Percentiles rank a stretch among this genome's conserved stretches.
phyloP scores from a whole-genome alignment of 2,329 filamentous ascomycete species.

The Fonsecaea pedrosoi region DNA sequence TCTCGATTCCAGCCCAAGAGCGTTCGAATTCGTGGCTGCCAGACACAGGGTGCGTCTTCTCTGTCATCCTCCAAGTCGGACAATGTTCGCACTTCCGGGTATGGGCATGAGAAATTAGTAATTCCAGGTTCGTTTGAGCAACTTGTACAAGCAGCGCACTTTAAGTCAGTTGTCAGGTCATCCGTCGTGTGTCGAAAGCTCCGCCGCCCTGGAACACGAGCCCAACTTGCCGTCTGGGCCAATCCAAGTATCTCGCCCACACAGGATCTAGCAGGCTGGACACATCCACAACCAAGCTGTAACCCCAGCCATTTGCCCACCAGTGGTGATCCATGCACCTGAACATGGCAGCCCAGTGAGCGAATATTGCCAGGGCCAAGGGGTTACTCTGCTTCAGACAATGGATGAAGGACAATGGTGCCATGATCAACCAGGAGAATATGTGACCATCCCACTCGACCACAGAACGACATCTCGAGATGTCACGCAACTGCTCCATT shows the following conservation, averaged over 20 bases:
- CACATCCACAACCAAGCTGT: slow-evolving; percentile 38
- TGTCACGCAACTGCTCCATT: slow-evolving; percentile 30
- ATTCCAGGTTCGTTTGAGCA: slow-evolving; percentile 2
- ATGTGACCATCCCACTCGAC: slow-evolving; percentile 41
- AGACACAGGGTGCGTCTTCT: not conserved
- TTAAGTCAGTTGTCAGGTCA: slow-evolving; percentile 6
- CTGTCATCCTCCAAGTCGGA: not conserved
- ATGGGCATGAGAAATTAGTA: slow-evolving; percentile 12
- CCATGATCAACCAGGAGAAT: slow-evolving; percentile 39
- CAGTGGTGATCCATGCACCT: slow-evolving; percentile 41
- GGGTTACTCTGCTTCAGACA: slow-evolving; percentile 36
- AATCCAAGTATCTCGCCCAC: slow-evolving; percentile 36
- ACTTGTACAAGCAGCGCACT: not conserved
- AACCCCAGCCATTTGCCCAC: slow-evolving; percentile 41
- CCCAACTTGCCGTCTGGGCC: slow-evolving; percentile 37
- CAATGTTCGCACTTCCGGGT: slow-evolving; percentile 1
- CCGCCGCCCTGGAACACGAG: slow-evolving; percentile 31
- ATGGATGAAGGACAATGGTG: slow-evolving; percentile 35
- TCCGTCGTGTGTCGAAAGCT: slow-evolving; percentile 26
- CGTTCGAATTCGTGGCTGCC: not conserved
- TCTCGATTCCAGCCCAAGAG: not conserved
- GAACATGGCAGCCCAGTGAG: slow-evolving; percentile 39
- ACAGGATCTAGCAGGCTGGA: slow-evolving; percentile 35
- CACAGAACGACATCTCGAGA: slow-evolving; percentile 38
- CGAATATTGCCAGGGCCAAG: slow-evolving; percentile 37